Base-by-base conservation (phyloP, 1,139 yeast species). In the Hyphopichia fennica region DNA sequence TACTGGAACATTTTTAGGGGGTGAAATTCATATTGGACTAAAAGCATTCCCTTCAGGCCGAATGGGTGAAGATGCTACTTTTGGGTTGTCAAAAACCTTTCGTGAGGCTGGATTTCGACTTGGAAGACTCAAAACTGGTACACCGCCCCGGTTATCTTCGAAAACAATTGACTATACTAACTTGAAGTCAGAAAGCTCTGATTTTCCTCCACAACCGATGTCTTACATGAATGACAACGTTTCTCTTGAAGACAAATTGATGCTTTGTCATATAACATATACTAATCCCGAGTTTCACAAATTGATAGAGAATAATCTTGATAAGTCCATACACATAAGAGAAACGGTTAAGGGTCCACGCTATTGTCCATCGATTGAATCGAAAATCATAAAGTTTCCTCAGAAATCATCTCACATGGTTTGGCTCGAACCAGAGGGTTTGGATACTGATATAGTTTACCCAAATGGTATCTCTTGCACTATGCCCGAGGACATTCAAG, bases 351-450 rank as follows among this genome's bases (percentile, higher is more conserved):
- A 88, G 54, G 99, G 99, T 0, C 99, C 99, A 2, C 70, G 99
- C 23, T 95, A 95, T 60, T 95, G 99, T 63, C 99, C 99, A 1
- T 91, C 98, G 0, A 82, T 95, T 37, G 99, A 95, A 58, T 82
- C 96, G 6, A 95, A 95, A 58, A 74, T 95, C 27, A 79, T 87
- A 37, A 79, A 90, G 51, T 95, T 95, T 57, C 75, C 88, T 3
- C 85, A 87, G 34, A 91, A 87, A 57, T 67, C 75, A 4, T 70
- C 81, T 1, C 99, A 95, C 59, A 77, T 82, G 44, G 82, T 95
- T 6, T 95, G 99, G 99, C 71, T 95, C 7, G 99, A 95, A 60
- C 98, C 98, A 0, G 99, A 95, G 60, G 99, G 99, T 0, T 67
- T 90, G 18, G 85, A 87, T 54, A 79, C 95, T 0, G 86, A 89